These are phyloP conservation scores for Rhamnella rubrinervis DNA, from an alignment of 331 rosid species.

Conservation along the genomic window DNA sequence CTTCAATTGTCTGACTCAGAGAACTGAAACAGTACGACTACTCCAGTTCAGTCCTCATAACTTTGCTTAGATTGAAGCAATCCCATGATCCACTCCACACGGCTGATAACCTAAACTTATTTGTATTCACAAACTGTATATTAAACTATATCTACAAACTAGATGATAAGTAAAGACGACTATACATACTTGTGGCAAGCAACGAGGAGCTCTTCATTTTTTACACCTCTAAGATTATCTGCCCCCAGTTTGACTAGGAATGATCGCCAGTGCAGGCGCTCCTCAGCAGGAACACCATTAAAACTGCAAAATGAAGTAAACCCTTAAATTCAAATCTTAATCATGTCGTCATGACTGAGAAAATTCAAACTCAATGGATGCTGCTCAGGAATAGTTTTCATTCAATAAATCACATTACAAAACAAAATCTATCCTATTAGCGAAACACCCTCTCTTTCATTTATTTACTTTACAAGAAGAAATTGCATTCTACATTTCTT, in stretches of 20 bases:
- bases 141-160: background rate
- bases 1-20: background rate
- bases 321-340: background rate
- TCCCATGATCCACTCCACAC: background rate
- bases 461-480: too few relatives aligned
- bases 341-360: background rate
- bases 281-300: constrained; percentile 89
- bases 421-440: too few relatives aligned
- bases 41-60: background rate
- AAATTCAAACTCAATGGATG: background rate
- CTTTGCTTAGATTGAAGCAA: background rate
- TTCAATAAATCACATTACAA: too few relatives aligned
- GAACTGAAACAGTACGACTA: background rate
- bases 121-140: background rate
- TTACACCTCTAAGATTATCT: constrained; percentile 84
- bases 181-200: constrained; percentile 85
- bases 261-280: constrained; percentile 91
- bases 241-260: constrained; percentile 91
- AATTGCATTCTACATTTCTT: too few relatives aligned
- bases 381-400: background rate
- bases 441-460: too few relatives aligned
- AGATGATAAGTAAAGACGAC: background rate
- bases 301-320: constrained; percentile 24
- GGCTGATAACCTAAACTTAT: background rate
- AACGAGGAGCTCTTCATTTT: constrained; percentile 90